A percentile compares a stretch with the other conserved stretches of the same genome.
These are phyloP conservation scores for Xylaria sp. DNA, from an alignment of 2,329 filamentous ascomycete species.

Conservation along the genomic window DNA sequence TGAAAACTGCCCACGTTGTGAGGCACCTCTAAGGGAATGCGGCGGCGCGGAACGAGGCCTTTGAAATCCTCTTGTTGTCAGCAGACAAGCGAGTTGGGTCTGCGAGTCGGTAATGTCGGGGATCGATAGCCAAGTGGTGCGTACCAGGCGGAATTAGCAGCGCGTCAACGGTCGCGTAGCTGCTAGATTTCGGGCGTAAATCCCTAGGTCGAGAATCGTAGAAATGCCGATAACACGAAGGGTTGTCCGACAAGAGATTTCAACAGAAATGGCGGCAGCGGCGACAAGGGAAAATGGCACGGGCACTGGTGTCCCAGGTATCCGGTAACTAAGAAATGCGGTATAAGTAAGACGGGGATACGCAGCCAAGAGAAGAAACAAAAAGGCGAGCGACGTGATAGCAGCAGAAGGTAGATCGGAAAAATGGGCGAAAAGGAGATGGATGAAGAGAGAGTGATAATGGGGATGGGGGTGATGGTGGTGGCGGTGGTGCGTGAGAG, in stretches of 20 bases:
- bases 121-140: constrained; percentile 24
- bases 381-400: constrained; percentile 23
- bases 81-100: constrained; percentile 14
- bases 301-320: constrained; percentile 27
- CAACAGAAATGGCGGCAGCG: constrained; percentile 25
- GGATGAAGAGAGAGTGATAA: constrained; percentile 7
- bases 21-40: constrained; percentile 7
- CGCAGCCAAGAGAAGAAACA: constrained; percentile 13
- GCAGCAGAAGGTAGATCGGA: constrained; percentile 7
- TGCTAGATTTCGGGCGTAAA: background rate
- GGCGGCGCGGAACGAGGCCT: constrained; percentile 12
- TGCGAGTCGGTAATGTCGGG: constrained; percentile 28
- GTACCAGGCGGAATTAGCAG: constrained; percentile 27
- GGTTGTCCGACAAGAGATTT: constrained; percentile 22
- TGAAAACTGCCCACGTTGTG: constrained; percentile 6
- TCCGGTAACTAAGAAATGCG: constrained; percentile 29
- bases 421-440: constrained; percentile 20
- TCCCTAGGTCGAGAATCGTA: background rate
- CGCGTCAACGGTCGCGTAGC: constrained; percentile 32
- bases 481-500: constrained; percentile 9
- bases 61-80: constrained; percentile 8
- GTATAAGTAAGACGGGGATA: constrained; percentile 27
- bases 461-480: constrained; percentile 5
- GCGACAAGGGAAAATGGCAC: constrained; percentile 28
- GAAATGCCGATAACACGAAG: background rate